These are phyloP conservation scores for Leccinum variabile DNA, from an alignment of 1,284 basidiomycete genomes.

Conservation along the genomic window DNA sequence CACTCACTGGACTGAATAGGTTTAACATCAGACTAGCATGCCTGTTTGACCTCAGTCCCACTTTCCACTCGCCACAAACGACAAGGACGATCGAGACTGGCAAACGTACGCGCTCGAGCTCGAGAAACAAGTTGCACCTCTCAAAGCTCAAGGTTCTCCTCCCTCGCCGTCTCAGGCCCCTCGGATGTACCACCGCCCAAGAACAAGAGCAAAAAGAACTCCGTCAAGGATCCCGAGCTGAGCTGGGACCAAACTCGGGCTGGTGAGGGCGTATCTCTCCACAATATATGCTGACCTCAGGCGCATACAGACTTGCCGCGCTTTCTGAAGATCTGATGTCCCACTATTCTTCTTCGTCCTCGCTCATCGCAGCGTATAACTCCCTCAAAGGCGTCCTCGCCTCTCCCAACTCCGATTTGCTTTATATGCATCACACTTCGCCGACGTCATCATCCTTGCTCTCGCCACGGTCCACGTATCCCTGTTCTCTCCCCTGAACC, in stretches of 20 bases:
- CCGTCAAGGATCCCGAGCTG: constrained; percentile 14
- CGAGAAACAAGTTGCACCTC: constrained; percentile 24
- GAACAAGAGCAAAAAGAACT: constrained; percentile 31
- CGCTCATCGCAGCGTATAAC: no score
- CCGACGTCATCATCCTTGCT: constrained; percentile 22
- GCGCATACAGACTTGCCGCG: constrained; percentile 23
- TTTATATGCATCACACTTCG: constrained; percentile 14
- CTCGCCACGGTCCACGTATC: constrained; percentile 24
- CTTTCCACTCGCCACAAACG: constrained; percentile 18
- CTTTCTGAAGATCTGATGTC: constrained; percentile 16
- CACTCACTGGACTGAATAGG: no score
- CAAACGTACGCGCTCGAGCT: constrained; percentile 31
- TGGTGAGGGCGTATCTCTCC: constrained; percentile 8
- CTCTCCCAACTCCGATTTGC: constrained; percentile 11
- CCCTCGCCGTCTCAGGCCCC: constrained; percentile 1
- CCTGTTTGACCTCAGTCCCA: constrained; percentile 29
- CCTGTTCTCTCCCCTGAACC: constrained; percentile 20
- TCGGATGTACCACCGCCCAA: constrained; percentile 24
- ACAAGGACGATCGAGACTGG: constrained; percentile 18
- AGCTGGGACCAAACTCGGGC: no score
- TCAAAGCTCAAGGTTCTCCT: constrained; percentile 22
- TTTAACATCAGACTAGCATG: constrained; percentile 19
- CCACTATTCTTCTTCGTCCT: neutral
- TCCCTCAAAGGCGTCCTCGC: no score
- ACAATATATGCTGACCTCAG: constrained; percentile 1